These are phyloP conservation scores for Aureobasidium namibiae DNA, from an alignment of 2,329 filamentous ascomycete species.

Conservation along the genomic window DNA sequence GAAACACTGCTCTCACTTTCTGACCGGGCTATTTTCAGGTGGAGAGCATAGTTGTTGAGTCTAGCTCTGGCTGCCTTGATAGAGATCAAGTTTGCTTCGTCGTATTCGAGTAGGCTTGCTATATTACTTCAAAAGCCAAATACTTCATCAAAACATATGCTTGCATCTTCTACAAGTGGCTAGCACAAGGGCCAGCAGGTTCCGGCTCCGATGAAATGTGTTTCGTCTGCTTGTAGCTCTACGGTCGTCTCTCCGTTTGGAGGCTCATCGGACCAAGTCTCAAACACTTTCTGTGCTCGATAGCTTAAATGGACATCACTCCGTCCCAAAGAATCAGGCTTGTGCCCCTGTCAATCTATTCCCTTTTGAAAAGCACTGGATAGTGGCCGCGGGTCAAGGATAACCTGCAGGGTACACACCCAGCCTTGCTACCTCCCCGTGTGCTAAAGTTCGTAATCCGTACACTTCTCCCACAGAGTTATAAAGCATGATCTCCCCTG, in stretches of 20 bases:
- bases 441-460: no score
- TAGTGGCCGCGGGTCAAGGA: neutral
- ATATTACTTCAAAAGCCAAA: neutral
- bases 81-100: neutral
- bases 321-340: neutral
- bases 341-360: constrained; percentile 9
- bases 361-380: neutral
- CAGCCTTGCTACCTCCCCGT: no score
- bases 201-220: neutral
- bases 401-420: neutral
- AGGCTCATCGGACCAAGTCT: neutral
- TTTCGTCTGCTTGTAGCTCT: neutral
- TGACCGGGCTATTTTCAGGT: neutral
- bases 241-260: neutral
- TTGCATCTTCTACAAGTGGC: neutral
- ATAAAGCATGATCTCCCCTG: no score
- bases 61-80: neutral
- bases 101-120: neutral
- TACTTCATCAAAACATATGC: neutral
- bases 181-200: neutral
- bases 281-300: neutral
- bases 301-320: neutral
- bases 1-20: neutral
- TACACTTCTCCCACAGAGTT: no score
- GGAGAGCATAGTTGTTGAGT: neutral